Evolutionary conservation across 768 basidiomycete genomes (phyloP).

Genomic region (Cystofilobasidium ferigula): DNA sequence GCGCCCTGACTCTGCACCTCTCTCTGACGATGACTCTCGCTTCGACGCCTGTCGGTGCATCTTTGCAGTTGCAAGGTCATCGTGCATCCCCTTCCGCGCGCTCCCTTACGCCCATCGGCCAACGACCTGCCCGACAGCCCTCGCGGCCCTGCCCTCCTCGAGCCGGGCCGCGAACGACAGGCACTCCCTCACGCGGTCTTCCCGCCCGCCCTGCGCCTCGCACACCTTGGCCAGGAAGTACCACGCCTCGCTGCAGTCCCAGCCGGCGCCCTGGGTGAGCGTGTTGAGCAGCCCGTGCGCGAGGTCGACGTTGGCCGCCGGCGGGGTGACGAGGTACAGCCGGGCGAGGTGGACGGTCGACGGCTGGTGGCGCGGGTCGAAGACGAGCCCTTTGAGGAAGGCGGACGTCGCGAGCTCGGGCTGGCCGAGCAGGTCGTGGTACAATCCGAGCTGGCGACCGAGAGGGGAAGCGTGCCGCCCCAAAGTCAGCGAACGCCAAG

Average conservation of each 20-base stretch:
- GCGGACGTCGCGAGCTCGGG: conserved; percentile 54
- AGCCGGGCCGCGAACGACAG: conserved; percentile 53
- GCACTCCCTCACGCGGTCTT: conserved; percentile 61
- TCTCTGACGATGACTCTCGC: not conserved
- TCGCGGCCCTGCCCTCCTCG: conserved; percentile 38
- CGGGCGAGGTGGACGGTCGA: conserved; percentile 68
- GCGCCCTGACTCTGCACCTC: not conserved
- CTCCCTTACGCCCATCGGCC: conserved; percentile 30
- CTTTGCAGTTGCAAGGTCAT: not conserved
- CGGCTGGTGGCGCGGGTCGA: conserved; percentile 64
- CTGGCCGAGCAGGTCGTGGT: conserved; percentile 53
- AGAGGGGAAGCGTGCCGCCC: conserved; percentile 12
- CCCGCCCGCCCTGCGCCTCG: conserved; percentile 56
- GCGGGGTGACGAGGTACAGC: conserved; percentile 50
- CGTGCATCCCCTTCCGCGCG: not conserved
- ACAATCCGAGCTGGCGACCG: conserved; percentile 54
- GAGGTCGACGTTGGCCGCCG: conserved; percentile 48
- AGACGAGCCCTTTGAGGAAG: conserved; percentile 79
- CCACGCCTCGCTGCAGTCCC: conserved; percentile 93
- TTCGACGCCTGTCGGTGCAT: not conserved
- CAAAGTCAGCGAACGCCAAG: not conserved
- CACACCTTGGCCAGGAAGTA: conserved; percentile 76
- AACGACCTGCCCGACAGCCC: conserved; percentile 33
- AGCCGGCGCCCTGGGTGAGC: conserved; percentile 65
- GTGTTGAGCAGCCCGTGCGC: conserved; percentile 70